phyloP scores from a whole-genome alignment of 2,329 filamentous ascomycete species.

The Chaetomium sp. region DNA sequence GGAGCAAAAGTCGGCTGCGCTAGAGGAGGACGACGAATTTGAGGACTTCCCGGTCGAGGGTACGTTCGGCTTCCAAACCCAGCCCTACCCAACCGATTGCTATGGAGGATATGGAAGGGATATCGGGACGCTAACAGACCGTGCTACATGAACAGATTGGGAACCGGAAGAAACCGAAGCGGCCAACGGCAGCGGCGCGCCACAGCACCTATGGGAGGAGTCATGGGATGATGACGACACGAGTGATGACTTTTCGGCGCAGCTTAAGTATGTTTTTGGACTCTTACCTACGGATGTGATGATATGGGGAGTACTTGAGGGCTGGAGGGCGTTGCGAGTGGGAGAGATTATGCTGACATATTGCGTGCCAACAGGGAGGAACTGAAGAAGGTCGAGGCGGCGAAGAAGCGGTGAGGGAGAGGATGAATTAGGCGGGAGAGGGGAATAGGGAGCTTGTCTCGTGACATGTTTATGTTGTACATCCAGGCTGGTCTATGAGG shows the following conservation, averaged over 20 bases:
- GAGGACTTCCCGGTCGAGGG: slow-evolving; percentile 98
- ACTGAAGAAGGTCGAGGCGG: slow-evolving; percentile 83
- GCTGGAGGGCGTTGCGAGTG: background rate
- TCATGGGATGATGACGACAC: slow-evolving; percentile 99
- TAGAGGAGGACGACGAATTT: slow-evolving; percentile 98
- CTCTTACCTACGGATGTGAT: background rate
- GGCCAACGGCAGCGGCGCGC: slow-evolving; percentile 60
- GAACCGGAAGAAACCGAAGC: slow-evolving; percentile 83
- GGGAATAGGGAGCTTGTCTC: background rate
- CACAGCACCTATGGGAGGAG: slow-evolving; percentile 91
- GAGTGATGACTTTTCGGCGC: slow-evolving; percentile 89
- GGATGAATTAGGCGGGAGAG: background rate
- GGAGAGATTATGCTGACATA: slow-evolving; percentile 7
- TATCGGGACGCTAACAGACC: background rate
- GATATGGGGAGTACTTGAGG: too few species aligned
- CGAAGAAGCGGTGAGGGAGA: slow-evolving; percentile 52
- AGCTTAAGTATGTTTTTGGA: slow-evolving; percentile 67
- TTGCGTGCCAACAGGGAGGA: slow-evolving; percentile 58
- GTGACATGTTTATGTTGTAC: background rate
- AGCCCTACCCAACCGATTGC: background rate
- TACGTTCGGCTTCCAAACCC: slow-evolving; percentile 34
- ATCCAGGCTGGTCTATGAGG: background rate
- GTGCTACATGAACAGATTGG: slow-evolving; percentile 62
- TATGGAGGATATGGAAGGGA: too few species aligned
- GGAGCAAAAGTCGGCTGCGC: slow-evolving; percentile 59